A percentile compares a stretch with the other conserved stretches of the same genome.
Conservation (phyloP, 2,329 filamentous ascomycete genomes). For the Neopestalotiopsis clavispora region DNA sequence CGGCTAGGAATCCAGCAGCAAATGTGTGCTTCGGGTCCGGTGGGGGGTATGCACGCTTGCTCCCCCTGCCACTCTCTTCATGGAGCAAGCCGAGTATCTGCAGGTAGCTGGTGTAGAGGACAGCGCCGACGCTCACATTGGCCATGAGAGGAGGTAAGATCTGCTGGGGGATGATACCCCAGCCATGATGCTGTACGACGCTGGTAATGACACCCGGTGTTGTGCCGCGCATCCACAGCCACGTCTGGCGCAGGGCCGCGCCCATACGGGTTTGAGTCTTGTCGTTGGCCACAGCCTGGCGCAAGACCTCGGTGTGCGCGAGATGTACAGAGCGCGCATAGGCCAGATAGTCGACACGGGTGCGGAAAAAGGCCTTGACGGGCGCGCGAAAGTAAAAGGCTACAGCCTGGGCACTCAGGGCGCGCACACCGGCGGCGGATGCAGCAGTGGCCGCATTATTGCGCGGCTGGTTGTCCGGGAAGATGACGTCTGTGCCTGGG, state of each 20-base stretch:
- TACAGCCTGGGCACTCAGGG: slow-evolving; percentile 80
- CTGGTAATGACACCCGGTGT: slow-evolving; percentile 72
- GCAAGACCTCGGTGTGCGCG: slow-evolving; percentile 44
- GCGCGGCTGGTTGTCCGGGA: slow-evolving; percentile 52
- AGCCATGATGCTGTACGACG: slow-evolving; percentile 72
- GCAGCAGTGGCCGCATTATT: slow-evolving; percentile 70
- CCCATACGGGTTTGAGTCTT: slow-evolving; percentile 38
- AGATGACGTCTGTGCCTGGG: slow-evolving; percentile 30
- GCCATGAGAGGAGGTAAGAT: slow-evolving; percentile 77
- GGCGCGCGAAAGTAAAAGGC: slow-evolving; percentile 93
- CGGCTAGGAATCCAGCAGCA: slow-evolving; percentile 71
- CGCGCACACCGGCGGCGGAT: slow-evolving; percentile 84
- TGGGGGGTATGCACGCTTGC: slow-evolving; percentile 72
- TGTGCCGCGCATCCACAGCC: slow-evolving; percentile 62
- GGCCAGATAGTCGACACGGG: slow-evolving; percentile 80
- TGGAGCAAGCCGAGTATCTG: slow-evolving; percentile 71
- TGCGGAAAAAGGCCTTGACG: slow-evolving; percentile 90
- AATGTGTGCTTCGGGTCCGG: slow-evolving; percentile 68
- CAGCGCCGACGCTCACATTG: slow-evolving; percentile 74
- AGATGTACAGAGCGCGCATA: slow-evolving; percentile 61
- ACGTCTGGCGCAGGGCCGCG: slow-evolving; percentile 44
- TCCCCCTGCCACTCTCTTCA: slow-evolving; percentile 61
- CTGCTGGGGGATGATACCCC: slow-evolving; percentile 76
- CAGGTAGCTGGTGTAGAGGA: slow-evolving; percentile 78
- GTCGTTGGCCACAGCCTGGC: slow-evolving; percentile 41